A percentile compares a stretch with the other conserved stretches of the same genome.
Conservation (phyloP, 2,329 filamentous ascomycete genomes). For the Apiospora arundinis region DNA sequence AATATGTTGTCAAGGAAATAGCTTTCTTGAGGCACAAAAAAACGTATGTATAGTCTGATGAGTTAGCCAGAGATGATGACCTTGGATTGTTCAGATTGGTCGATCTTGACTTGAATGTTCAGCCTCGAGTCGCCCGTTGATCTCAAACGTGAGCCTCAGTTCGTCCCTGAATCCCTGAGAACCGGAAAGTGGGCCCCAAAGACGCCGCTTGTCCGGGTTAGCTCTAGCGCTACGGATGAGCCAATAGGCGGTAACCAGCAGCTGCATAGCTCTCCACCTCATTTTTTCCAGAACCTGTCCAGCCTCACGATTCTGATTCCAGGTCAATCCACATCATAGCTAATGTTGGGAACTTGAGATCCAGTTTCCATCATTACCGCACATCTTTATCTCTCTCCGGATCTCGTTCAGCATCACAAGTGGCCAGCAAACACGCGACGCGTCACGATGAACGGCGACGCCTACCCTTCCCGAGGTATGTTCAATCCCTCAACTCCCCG, state of each 20-base stretch:
- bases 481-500: conserved; percentile 28
- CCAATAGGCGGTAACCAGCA: neutral
- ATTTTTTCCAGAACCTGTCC: conserved; percentile 19
- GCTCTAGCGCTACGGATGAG: neutral
- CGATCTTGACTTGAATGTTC: neutral
- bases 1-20: too few relatives aligned
- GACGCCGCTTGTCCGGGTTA: neutral
- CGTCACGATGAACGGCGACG: conserved; percentile 81
- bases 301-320: conserved; percentile 15
- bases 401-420: conserved; percentile 24
- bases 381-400: conserved; percentile 13
- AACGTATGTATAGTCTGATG: neutral
- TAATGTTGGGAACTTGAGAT: conserved; percentile 24
- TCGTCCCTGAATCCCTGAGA: neutral
- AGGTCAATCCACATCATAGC: neutral
- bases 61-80: neutral
- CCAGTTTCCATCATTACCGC: conserved; percentile 23
- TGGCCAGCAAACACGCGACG: conserved; percentile 16
- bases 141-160: too few relatives aligned
- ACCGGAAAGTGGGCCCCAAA: neutral
- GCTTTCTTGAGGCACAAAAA: neutral
- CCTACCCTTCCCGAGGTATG: conserved; percentile 79
- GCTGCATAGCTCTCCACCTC: conserved; percentile 16
- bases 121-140: too few relatives aligned
- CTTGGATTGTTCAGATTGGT: neutral